Conservation (phyloP, 108 stramenopile genomes). For the Skeletonema costatum region DNA sequence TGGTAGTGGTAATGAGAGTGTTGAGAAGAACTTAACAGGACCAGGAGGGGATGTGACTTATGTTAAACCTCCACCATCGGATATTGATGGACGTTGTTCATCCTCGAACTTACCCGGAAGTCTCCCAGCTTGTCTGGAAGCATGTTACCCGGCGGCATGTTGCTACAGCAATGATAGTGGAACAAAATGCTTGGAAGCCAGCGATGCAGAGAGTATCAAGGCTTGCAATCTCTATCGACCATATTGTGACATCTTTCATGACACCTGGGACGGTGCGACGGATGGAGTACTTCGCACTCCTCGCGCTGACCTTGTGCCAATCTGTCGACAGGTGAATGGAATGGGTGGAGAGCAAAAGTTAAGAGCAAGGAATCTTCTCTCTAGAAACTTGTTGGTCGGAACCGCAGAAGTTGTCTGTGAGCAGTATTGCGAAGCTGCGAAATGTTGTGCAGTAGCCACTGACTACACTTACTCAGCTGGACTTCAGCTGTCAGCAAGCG, state of each 20-base stretch:
- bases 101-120: constrained; percentile 36
- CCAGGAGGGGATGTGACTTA: neutral
- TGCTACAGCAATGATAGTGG: constrained; percentile 12
- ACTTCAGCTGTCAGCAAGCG: constrained; percentile 9
- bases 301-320: neutral
- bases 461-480: constrained; percentile 9
- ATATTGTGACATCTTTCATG: constrained; percentile 33
- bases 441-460: constrained; percentile 20
- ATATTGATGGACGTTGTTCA: constrained; percentile 30
- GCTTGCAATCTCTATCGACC: constrained; percentile 21
- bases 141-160: constrained; percentile 22
- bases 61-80: constrained; percentile 6
- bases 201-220: neutral
- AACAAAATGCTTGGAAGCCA: constrained; percentile 11
- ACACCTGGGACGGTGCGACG: constrained; percentile 23
- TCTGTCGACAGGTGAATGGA: neutral
- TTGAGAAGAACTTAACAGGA: neutral
- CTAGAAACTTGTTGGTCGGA: neutral
- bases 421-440: constrained; percentile 14
- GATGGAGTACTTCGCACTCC: constrained; percentile 22
- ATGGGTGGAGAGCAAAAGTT: neutral
- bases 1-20: neutral
- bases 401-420: neutral
- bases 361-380: neutral
- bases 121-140: constrained; percentile 16